Percentiles rank a stretch among this genome's conserved stretches.
Conservation (phyloP, 352 stramenopile species). For the Pythium myriotylum region DNA sequence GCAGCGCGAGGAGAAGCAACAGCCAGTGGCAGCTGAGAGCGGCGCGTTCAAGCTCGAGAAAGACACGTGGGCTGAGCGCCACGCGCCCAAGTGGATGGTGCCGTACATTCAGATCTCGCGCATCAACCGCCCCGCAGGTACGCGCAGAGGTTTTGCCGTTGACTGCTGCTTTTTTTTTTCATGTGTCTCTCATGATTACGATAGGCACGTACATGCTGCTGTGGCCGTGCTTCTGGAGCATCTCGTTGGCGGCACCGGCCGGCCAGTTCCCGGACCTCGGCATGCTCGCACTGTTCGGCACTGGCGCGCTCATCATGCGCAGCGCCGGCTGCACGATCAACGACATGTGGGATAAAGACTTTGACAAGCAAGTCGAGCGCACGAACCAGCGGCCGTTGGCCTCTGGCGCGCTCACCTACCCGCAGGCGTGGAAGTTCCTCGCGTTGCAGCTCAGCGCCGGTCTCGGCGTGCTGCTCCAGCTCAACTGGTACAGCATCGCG, state of each 20-base stretch:
- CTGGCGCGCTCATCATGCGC: constrained; percentile 97
- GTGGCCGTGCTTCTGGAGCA: constrained; percentile 97
- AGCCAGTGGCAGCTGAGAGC: neutral
- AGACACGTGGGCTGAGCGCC: constrained; percentile 82
- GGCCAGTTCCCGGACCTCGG: constrained; percentile 80
- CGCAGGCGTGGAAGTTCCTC: constrained; percentile 94
- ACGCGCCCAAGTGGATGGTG: constrained; percentile 76
- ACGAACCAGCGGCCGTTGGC: constrained; percentile 96
- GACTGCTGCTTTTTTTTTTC: too few relatives aligned
- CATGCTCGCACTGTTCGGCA: constrained; percentile 82
- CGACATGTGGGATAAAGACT: constrained; percentile 99
- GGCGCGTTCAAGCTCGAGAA: constrained; percentile 78
- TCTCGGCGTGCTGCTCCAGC: constrained; percentile 93
- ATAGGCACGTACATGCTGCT: constrained; percentile 95
- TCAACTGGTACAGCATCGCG: constrained; percentile 94
- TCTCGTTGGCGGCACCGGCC: constrained; percentile 89
- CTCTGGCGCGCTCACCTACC: constrained; percentile 86
- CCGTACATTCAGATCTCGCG: constrained; percentile 88
- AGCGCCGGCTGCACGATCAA: constrained; percentile 99
- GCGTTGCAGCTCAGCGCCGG: constrained; percentile 90
- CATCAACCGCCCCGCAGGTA: constrained; percentile 76
- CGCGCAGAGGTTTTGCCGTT: too few relatives aligned
- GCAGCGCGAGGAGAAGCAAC: neutral
- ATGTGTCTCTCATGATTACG: too few relatives aligned
- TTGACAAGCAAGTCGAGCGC: constrained; percentile 95